phyloP scores from a whole-genome alignment of 345 rosid species.

The Aquilaria yunnanensis region DNA sequence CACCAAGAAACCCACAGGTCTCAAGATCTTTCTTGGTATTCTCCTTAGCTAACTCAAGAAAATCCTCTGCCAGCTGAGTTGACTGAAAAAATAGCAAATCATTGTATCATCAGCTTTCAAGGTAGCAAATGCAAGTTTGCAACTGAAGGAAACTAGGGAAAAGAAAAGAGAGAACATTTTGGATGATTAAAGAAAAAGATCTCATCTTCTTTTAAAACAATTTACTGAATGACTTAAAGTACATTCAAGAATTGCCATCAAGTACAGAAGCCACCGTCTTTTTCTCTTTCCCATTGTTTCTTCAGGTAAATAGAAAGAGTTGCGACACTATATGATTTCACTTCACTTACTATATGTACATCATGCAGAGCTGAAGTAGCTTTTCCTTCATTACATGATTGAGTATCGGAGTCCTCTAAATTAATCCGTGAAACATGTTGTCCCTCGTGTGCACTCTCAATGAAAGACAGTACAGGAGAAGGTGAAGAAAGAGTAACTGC shows the following conservation, averaged over 20 bases:
- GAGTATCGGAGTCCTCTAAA: slow-evolving; percentile 24
- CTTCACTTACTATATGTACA: slow-evolving; percentile 67
- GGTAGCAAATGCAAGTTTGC: too few species aligned
- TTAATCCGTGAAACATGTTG: slow-evolving; percentile 44
- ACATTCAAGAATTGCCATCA: too few species aligned
- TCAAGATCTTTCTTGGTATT: slow-evolving; percentile 86
- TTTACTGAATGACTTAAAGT: too few species aligned
- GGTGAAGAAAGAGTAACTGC: slow-evolving; percentile 62
- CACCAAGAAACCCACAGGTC: slow-evolving; percentile 88
- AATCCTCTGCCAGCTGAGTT: slow-evolving; percentile 67
- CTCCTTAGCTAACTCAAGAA: slow-evolving; percentile 76
- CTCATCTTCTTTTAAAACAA: too few species aligned
- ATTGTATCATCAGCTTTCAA: too few species aligned
- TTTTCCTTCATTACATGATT: slow-evolving; percentile 20
- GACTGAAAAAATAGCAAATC: slow-evolving; percentile 32
- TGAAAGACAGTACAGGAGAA: slow-evolving; percentile 48
- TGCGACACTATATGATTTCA: too few species aligned
- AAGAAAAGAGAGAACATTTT: too few species aligned
- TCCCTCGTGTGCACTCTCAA: slow-evolving; percentile 40
- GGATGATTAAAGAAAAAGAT: too few species aligned
- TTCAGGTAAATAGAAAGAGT: too few species aligned
- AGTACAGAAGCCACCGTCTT: too few species aligned
- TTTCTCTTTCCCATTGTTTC: too few species aligned
- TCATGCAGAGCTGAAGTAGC: slow-evolving; percentile 37
- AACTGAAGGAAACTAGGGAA: too few species aligned